Evolutionary conservation across 2,329 filamentous ascomycete species (phyloP), one percentile per base, ranked within the genome.

Genomic region (Pezicula neosporulosa): DNA sequence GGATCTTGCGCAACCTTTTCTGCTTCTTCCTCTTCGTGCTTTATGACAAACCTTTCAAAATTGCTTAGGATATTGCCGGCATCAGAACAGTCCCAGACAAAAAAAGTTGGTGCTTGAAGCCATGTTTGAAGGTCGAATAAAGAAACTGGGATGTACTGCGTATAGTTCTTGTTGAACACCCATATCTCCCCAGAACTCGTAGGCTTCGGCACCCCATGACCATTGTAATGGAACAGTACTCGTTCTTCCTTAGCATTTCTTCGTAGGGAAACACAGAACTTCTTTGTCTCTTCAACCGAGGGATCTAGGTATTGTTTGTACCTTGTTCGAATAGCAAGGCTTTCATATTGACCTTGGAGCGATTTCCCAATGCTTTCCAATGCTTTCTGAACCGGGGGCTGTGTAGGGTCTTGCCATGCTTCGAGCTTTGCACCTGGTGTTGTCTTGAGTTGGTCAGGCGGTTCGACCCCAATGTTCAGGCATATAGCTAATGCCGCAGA

Each of bases 161-260:
- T 99, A 68, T 97, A 99, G 60, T 90, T 97, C 62, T 94, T 93
- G 71, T 99, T 99, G 70, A 99, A 99, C 5, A 97, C 95, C 94
- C 94, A 99, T 18, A 99, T 96, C 69, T 99, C 94, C 13, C 94
- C 94, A 4, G 93, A 97, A 3, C 89, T 85, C 1, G 94, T 99
- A 3, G 94, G 94, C 64, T 97, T 90, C 1, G 94, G 94, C 10
- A 99, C 94, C 44, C 94, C 94, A 68, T 99, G 94, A 15, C 94
- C 94, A 63, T 99, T 99, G 77, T 99, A 99, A 68, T 99, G 94
- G 63, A 99, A 90, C n/a, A 99, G 76, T 2, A 99, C 90, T 46
- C 94, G 81, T 73, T 99, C 94, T 52, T 97, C 92, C 69, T 97
- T 96, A 45, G 94, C 93, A 66, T 96, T 97, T 56, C 91, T 82